phyloP scores from a whole-genome alignment of 1,284 basidiomycete genomes.

The Tilletia walkeri region DNA sequence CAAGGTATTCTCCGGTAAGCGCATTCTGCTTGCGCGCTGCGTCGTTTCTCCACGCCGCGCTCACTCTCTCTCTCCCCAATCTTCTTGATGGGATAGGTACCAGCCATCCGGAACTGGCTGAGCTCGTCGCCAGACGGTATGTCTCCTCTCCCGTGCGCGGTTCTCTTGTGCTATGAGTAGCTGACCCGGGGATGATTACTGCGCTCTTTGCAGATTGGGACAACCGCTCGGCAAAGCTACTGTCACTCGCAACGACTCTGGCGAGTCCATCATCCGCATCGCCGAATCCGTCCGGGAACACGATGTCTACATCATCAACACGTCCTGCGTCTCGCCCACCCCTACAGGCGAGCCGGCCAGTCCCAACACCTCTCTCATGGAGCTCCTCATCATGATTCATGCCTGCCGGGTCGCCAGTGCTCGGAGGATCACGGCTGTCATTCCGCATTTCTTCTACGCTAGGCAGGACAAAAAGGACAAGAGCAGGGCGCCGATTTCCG shows the following conservation, averaged over 20 bases:
- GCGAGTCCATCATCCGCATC: constrained; percentile 88
- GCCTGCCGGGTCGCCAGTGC: constrained; percentile 86
- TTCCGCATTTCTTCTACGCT: constrained; percentile 56
- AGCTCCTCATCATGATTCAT: constrained; percentile 99
- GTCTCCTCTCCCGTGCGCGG: neutral
- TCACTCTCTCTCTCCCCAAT: neutral
- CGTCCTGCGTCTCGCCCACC: constrained; percentile 69
- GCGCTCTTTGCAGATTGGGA: constrained; percentile 33
- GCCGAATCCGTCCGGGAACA: constrained; percentile 93
- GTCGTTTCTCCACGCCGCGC: neutral
- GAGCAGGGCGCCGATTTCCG: constrained; percentile 95
- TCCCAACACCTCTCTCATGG: constrained; percentile 75
- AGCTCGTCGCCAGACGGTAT: constrained; percentile 87
- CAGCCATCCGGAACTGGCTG: constrained; percentile 85
- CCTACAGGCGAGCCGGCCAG: constrained; percentile 32
- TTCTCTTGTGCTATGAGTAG: neutral
- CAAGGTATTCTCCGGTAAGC: constrained; percentile 31
- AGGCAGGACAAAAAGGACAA: constrained; percentile 97
- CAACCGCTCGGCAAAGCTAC: constrained; percentile 61
- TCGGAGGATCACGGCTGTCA: constrained; percentile 89
- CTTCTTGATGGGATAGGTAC: constrained; percentile 42
- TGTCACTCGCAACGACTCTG: constrained; percentile 82
- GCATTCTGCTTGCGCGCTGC: neutral
- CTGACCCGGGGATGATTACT: neutral
- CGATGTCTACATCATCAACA: constrained; percentile 99